Evolutionary conservation across 371 early-diverging fungal genomes (phyloP).

Genomic region (Actinomortierella wolfii): DNA sequence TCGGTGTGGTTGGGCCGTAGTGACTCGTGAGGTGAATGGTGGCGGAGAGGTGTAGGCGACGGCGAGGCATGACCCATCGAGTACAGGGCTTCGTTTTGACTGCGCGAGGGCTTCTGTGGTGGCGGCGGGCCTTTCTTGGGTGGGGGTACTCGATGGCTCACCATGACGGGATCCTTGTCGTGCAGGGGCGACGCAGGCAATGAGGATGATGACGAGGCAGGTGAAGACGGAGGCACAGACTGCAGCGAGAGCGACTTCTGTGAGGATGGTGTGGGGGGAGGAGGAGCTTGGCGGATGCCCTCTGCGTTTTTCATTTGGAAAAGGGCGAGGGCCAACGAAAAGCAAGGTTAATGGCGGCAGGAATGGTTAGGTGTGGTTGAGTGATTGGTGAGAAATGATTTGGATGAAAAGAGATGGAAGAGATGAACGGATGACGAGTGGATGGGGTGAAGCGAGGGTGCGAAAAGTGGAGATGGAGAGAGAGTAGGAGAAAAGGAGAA

Average conservation of each 20-base stretch:
- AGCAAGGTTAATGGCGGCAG: no score
- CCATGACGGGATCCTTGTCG: constrained; percentile 14
- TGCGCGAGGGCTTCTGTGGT: constrained; percentile 25
- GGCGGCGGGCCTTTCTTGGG: constrained; percentile 42
- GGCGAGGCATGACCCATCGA: constrained; percentile 7
- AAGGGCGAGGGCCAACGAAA: no score
- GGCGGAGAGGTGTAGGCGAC: constrained; percentile 8
- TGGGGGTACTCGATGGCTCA: constrained; percentile 7
- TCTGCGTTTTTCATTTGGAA: no score
- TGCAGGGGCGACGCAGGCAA: constrained; percentile 23
- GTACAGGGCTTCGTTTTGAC: constrained; percentile 18
- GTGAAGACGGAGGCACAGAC: constrained; percentile 21
- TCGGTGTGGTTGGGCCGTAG: constrained; percentile 43
- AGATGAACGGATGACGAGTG: not conserved
- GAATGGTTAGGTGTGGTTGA: constrained; percentile 9
- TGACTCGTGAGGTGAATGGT: constrained; percentile 38
- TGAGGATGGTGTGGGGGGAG: constrained; percentile 32
- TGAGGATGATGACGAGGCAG: constrained; percentile 11
- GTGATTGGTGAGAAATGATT: constrained; percentile 8
- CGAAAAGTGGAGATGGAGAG: not conserved
- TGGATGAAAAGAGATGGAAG: not conserved
- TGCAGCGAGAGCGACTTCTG: constrained; percentile 25
- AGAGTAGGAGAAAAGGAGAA: not conserved
- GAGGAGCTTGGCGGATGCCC: constrained; percentile 37
- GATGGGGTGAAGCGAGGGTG: not conserved